Base-by-base conservation (phyloP, 1,284 basidiomycete genomes). In the Apiotrichum domesticum region DNA sequence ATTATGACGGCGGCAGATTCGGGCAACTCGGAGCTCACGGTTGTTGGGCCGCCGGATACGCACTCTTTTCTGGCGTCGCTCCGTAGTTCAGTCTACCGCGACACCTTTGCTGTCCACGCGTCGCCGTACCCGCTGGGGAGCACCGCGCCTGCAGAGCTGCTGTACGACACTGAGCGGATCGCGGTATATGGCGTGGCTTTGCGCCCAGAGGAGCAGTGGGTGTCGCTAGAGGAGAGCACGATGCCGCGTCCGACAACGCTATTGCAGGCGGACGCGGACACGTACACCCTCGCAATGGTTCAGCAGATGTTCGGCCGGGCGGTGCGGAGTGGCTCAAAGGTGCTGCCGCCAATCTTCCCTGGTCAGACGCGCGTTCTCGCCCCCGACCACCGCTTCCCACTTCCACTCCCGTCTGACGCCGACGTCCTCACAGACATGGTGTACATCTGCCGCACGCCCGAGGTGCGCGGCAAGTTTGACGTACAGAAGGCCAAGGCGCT, bases 401-500 rank as follows among this genome's bases (percentile, higher is more conserved):
- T 73, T 9, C 71, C 70, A 2, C 40, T 70, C 6, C 61, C 65
- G 0, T 55, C 54, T 4, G 54, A 57, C 9, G 58, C 62, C 33
- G 67, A 70, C 21, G 65, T 63, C 6, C 59, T 64, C 9, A 71
- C 69, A 4, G 68, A 74, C 29, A 70, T 78, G 59, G 75, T 78
- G 29, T 96, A 93, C 71, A 80, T 94, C 32, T 74, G 87, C 44
- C 80, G 89, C 49, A 90, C 90, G 0, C 88, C 91, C 0, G 80
- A 80, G 3, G 79, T 86, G 41, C 84, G 90, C 3, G 93, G 93
- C n/a, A 91, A 89, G 73, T 95, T 98, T 68, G 83, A 95, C 62
- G 84, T 76, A 0, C 75, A 76, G 56, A 85, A 83, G 62, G 90
- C 92, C 0, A 69, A 79, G 6, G 81, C 78, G 37, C 79, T 92